Base-by-base conservation (phyloP, 2,329 filamentous ascomycete species). In the Aspergillus ochraceoroseus region DNA sequence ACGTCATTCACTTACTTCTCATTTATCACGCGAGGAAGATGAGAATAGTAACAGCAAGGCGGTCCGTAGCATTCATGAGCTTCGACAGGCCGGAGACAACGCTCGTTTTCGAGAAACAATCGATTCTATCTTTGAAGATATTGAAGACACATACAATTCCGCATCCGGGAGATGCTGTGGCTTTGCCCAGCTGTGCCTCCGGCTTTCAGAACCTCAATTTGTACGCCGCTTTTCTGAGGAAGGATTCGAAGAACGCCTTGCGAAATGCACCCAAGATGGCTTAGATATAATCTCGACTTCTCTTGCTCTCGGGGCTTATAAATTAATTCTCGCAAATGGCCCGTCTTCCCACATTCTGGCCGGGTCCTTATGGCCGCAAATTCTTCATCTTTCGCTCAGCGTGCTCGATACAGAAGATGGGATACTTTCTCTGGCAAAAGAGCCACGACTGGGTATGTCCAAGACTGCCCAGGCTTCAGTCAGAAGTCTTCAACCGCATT, bases 201-300 rank as follows among this genome's bases (percentile, higher is more conserved):
- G 75, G 49, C 62, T 80, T 41, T 51, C 65, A 2, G 71, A 71
- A 25, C 34, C 57, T 14, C 54, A 56, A n/a, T 65, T 67, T 38
- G 53, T 56, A 20, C 57, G 55, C n/a, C 62, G 64, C 19, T 88
- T 95, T 53, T 74, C 84, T 13, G 82, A 88, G 46, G 82, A 87
- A 50, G 79, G 80, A 5, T 78, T 84, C 41, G 84, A 87, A 46
- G 75, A 80, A 38, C 76, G 76, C 19, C 70, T 95, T 11, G 76
- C 87, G 37, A 71, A 76, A 30, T 75, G 77, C 28, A 70, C 85
- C 7, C 73, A 71, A 1, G 69, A 71, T 33, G 77, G 83, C 54
- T 64, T 71, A 1, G 83, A 88, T 56, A 49, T 58, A 23, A 43
- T 67, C 12, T 58, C 57, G 14, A 44, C 48, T 9, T 57, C 58